Evolutionary conservation across 176 grass and related monocot genomes (phyloP).

Genomic region (Alloteropsis semialata): DNA sequence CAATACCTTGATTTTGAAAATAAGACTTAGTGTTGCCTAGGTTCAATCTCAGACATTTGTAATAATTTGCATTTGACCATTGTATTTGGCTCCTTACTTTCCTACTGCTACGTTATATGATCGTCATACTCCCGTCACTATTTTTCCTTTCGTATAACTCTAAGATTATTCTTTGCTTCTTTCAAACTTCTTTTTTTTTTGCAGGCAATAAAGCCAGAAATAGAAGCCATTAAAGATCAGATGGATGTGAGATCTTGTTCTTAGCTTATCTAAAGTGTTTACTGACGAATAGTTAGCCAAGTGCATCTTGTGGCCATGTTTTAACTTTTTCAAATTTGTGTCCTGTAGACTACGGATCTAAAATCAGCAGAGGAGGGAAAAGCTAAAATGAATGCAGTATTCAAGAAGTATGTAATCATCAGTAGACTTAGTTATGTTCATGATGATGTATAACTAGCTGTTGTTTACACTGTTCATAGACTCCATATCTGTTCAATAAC

Average conservation of each 20-base stretch:
- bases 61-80: background rate
- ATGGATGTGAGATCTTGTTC: constrained; percentile 58
- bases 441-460: background rate
- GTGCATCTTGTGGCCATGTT: constrained; percentile 8
- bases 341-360: constrained; percentile 50
- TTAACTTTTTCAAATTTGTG: constrained; percentile 33
- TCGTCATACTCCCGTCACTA: constrained; percentile 2
- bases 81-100: constrained; percentile 16
- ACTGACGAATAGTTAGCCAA: constrained; percentile 13
- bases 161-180: constrained; percentile 12
- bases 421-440: constrained; percentile 4
- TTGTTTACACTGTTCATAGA: constrained; percentile 5
- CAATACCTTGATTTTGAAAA: background rate
- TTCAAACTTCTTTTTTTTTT: constrained; percentile 31
- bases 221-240: constrained; percentile 62
- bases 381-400: constrained; percentile 56
- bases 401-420: constrained; percentile 56
- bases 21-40: background rate
- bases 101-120: background rate
- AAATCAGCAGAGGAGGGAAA: constrained; percentile 43
- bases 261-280: constrained; percentile 22
- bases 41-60: background rate
- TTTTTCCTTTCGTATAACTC: constrained; percentile 5
- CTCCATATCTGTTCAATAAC: constrained; percentile 1
- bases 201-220: constrained; percentile 71